Evolutionary conservation across 805 yeast genomes (phyloP).

Genomic region (Monosporozyma unispora): DNA sequence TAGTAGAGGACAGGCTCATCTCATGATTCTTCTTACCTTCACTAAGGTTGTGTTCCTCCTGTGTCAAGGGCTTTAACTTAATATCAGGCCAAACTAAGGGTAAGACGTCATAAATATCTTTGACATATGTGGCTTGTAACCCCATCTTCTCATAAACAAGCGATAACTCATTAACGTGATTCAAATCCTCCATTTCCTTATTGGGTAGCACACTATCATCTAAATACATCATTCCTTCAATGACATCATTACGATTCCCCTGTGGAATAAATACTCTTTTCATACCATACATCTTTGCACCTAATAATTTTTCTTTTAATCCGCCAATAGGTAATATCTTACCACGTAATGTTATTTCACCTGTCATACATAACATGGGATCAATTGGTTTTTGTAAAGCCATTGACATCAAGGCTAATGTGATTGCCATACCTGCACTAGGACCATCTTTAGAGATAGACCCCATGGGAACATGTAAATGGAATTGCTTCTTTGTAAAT

Average conservation of each 20-base stretch:
- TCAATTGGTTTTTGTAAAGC: constrained; percentile 57
- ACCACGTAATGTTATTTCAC: constrained; percentile 78
- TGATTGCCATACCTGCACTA: constrained; percentile 65
- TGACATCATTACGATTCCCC: constrained; percentile 77
- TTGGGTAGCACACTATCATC: constrained; percentile 8
- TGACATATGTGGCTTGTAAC: constrained; percentile 54
- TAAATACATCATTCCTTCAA: constrained; percentile 43
- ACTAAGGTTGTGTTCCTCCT: too few species aligned
- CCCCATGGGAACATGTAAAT: constrained; percentile 85
- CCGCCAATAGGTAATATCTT: constrained; percentile 82
- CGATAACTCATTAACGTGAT: neutral
- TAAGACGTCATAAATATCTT: constrained; percentile 71
- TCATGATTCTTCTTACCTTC: too few species aligned
- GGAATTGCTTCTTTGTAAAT: constrained; percentile 62
- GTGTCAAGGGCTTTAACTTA: neutral
- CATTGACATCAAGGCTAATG: constrained; percentile 70
- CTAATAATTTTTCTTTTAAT: constrained; percentile 77
- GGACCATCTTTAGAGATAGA: constrained; percentile 64
- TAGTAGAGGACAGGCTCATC: too few species aligned
- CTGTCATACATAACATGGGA: constrained; percentile 73
- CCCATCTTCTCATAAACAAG: constrained; percentile 43
- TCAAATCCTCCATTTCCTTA: neutral
- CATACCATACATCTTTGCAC: constrained; percentile 91
- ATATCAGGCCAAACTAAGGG: constrained; percentile 52
- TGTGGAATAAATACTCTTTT: constrained; percentile 82